Percentiles rank a stretch among this genome's conserved stretches.
phyloP scores from a whole-genome alignment of 163 green algal species.

The Chloromonas sp. region DNA sequence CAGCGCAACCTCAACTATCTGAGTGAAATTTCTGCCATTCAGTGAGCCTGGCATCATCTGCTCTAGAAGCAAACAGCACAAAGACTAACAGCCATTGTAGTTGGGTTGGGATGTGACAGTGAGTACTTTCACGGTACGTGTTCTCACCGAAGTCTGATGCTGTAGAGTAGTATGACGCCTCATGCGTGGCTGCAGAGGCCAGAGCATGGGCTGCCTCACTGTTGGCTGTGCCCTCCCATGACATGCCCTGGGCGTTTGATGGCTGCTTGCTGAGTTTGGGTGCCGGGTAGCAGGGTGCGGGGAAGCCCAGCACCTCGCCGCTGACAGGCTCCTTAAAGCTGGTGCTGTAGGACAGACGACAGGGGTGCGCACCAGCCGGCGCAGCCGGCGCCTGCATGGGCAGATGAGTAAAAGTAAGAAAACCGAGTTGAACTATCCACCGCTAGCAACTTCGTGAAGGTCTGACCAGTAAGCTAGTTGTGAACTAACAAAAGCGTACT shows the following conservation, averaged over 20 bases:
- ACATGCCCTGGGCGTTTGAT: neutral
- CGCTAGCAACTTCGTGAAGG: no score
- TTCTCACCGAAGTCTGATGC: slow-evolving; percentile 2
- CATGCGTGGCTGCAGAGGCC: neutral
- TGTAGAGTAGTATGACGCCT: neutral
- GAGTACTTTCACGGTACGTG: neutral
- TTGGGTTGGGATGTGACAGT: no score
- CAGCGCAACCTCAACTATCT: no score
- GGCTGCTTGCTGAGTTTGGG: neutral
- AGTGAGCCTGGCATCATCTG: no score
- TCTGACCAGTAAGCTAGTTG: no score
- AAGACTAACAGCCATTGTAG: no score
- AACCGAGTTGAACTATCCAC: no score
- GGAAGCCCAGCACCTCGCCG: neutral
- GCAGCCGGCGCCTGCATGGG: no score
- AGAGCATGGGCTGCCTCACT: neutral
- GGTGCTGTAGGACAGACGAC: neutral
- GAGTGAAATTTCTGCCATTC: no score
- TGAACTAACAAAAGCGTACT: no score
- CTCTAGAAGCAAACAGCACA: no score
- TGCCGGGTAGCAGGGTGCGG: neutral
- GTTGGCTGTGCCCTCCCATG: neutral
- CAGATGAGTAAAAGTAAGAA: neutral
- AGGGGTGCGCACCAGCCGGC: neutral
- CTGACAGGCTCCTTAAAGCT: neutral